These are phyloP conservation scores for Hysterangium stoloniferum DNA, from an alignment of 768 basidiomycete genomes.

Conservation along the genomic window DNA sequence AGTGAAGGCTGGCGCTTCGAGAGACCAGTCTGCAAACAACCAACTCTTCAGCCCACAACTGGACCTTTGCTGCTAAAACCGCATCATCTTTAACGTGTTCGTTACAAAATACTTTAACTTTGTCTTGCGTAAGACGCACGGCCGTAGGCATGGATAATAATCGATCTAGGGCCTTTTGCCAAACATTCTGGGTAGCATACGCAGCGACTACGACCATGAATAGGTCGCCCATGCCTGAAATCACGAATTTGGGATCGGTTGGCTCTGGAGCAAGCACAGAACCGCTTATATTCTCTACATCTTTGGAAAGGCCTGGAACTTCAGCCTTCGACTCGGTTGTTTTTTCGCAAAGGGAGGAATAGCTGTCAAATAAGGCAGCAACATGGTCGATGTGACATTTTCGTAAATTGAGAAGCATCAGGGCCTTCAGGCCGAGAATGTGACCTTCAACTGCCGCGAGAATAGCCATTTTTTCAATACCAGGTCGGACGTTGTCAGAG, in stretches of 20 bases:
- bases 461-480: conserved; percentile 39
- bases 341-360: conserved; percentile 16
- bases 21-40: conserved; percentile 43
- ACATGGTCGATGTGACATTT: conserved; percentile 34
- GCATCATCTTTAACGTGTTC: conserved; percentile 27
- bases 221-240: conserved; percentile 17
- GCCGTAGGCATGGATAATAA: conserved; percentile 30
- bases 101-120: conserved; percentile 33
- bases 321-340: background rate
- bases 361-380: conserved; percentile 38
- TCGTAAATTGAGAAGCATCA: conserved; percentile 40
- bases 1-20: conserved; percentile 40
- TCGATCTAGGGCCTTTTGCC: conserved; percentile 41
- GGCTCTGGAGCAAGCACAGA: conserved; percentile 2
- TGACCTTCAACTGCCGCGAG: conserved; percentile 37
- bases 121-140: conserved; percentile 28
- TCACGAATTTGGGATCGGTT: background rate
- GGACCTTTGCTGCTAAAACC: conserved; percentile 34
- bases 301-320: background rate
- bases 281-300: background rate
- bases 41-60: conserved; percentile 40
- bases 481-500: background rate
- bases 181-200: conserved; percentile 49
- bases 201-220: conserved; percentile 53
- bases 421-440: conserved; percentile 40